These are phyloP conservation scores for Leccinum longicurvipes DNA, from an alignment of 768 basidiomycete species.

Conservation along the genomic window DNA sequence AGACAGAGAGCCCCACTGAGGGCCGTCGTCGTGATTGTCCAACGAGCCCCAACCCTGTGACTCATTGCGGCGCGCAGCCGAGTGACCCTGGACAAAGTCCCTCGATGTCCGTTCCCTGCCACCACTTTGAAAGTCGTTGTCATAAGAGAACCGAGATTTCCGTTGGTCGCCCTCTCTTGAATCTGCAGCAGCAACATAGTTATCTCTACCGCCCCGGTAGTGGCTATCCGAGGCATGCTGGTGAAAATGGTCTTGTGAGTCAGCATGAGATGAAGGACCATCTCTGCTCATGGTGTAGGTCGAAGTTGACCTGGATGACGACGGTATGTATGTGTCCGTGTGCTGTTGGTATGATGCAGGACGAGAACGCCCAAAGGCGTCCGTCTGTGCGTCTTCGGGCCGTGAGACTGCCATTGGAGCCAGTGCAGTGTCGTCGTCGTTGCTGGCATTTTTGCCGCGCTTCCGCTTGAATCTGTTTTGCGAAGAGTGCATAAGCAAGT, in stretches of 20 bases:
- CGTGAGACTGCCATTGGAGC: slow-evolving; percentile 42
- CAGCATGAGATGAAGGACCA: slow-evolving; percentile 44
- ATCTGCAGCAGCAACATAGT: slow-evolving; percentile 32
- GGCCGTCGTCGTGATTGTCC: slow-evolving; percentile 40
- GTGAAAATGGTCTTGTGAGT: slow-evolving; percentile 43
- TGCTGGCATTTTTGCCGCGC: slow-evolving; percentile 49
- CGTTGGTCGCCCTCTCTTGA: slow-evolving; percentile 48
- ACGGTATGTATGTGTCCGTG: slow-evolving; percentile 45
- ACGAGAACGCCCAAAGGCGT: slow-evolving; percentile 53
- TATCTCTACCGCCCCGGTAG: slow-evolving; percentile 48
- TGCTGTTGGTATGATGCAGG: slow-evolving; percentile 38
- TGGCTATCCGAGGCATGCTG: slow-evolving; percentile 46
- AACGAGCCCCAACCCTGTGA: slow-evolving; percentile 41
- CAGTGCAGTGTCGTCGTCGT: slow-evolving; percentile 42
- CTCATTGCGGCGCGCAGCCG: slow-evolving; percentile 47
- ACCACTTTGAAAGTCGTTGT: slow-evolving; percentile 40
- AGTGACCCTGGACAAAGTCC: slow-evolving; percentile 44
- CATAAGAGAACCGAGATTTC: slow-evolving; percentile 38
- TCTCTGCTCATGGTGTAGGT: slow-evolving; percentile 51
- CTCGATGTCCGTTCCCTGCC: slow-evolving; percentile 44
- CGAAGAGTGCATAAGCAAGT: slow-evolving; percentile 36
- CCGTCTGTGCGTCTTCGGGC: slow-evolving; percentile 49
- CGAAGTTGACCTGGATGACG: slow-evolving; percentile 42
- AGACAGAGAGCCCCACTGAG: slow-evolving; percentile 42
- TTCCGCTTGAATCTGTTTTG: slow-evolving; percentile 47